These are phyloP conservation scores for Neurospora crassa DNA, from an alignment of 2,329 filamentous ascomycete genomes.

Conservation along the genomic window DNA sequence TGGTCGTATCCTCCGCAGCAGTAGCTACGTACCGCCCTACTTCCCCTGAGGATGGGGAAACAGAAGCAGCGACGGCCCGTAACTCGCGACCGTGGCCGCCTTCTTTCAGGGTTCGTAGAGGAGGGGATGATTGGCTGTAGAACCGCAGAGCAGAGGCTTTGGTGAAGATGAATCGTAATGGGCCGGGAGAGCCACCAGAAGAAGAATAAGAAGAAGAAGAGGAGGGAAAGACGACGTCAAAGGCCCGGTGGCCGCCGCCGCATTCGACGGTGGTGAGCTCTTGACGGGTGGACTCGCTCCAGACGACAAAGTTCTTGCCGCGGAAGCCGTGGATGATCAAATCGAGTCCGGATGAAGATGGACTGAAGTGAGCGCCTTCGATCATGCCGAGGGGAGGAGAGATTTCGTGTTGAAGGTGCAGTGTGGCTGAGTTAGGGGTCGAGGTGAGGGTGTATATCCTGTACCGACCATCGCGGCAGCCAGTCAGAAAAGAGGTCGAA, in stretches of 20 bases:
- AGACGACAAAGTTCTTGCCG: conserved; percentile 69
- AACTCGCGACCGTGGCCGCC: conserved; percentile 87
- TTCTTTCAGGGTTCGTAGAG: conserved; percentile 43
- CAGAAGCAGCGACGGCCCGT: conserved; percentile 36
- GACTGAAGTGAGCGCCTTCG: conserved; percentile 47
- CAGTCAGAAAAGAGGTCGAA: conserved; percentile 50
- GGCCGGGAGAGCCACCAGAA: conserved; percentile 14
- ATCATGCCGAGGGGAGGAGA: conserved; percentile 65
- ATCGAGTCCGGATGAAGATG: conserved; percentile 23
- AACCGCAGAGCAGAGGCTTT: conserved; percentile 35
- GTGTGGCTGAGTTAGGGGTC: conserved; percentile 6
- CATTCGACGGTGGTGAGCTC: conserved; percentile 68
- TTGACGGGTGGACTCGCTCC: conserved; percentile 62
- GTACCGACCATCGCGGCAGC: conserved; percentile 68
- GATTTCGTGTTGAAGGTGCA: conserved; percentile 55
- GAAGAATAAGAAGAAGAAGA: not conserved
- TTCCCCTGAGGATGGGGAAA: conserved; percentile 10
- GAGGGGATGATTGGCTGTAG: conserved; percentile 14
- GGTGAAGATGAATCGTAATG: conserved; percentile 54
- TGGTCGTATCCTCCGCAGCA: conserved; percentile 62
- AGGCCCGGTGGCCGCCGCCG: conserved; percentile 75
- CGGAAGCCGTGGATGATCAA: conserved; percentile 74
- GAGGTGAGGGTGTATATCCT: conserved; percentile 44
- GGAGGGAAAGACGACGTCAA: conserved; percentile 38
- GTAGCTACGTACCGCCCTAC: conserved; percentile 41